Percentiles rank a stretch among this genome's conserved stretches.
Conservation (phyloP, 202 grass and related monocot genomes). For the Zoysia matrella region DNA sequence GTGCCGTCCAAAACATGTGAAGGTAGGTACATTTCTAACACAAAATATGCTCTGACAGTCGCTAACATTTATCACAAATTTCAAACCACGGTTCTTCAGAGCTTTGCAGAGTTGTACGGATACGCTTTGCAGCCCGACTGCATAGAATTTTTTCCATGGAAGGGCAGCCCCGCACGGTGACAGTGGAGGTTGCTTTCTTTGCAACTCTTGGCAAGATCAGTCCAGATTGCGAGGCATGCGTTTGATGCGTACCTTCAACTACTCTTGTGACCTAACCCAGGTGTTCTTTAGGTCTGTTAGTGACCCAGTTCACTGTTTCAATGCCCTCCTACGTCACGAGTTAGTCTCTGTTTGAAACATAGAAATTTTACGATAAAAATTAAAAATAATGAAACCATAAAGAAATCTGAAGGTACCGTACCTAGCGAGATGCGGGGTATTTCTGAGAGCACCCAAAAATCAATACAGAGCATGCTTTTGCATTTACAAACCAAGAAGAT, state of each 20-base stretch:
- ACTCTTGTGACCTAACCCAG: not conserved
- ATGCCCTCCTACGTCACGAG: not conserved
- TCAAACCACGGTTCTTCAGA: too few relatives aligned
- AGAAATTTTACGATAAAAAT: not conserved
- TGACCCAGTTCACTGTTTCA: not conserved
- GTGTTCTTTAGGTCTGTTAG: not conserved
- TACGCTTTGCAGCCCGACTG: not conserved
- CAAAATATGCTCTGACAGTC: too few relatives aligned
- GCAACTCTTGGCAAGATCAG: conserved; percentile 19
- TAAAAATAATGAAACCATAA: too few relatives aligned
- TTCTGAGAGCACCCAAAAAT: too few relatives aligned
- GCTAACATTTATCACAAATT: too few relatives aligned
- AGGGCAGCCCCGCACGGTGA: conserved; percentile 27
- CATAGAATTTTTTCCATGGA: not conserved
- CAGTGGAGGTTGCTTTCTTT: conserved; percentile 13
- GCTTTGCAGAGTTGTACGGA: too few relatives aligned
- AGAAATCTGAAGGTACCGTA: too few relatives aligned
- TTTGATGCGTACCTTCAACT: not conserved
- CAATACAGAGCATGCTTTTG: too few relatives aligned
- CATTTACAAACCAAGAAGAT: too few relatives aligned
- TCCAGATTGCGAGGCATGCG: not conserved
- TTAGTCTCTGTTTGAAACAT: too few relatives aligned
- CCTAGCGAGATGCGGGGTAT: not conserved
- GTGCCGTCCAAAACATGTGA: too few relatives aligned
- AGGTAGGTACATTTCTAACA: too few relatives aligned